Evolutionary conservation across 129 eudicot genomes (phyloP), one percentile per base, ranked within the genome.

Genomic region (Tagetes patula): DNA sequence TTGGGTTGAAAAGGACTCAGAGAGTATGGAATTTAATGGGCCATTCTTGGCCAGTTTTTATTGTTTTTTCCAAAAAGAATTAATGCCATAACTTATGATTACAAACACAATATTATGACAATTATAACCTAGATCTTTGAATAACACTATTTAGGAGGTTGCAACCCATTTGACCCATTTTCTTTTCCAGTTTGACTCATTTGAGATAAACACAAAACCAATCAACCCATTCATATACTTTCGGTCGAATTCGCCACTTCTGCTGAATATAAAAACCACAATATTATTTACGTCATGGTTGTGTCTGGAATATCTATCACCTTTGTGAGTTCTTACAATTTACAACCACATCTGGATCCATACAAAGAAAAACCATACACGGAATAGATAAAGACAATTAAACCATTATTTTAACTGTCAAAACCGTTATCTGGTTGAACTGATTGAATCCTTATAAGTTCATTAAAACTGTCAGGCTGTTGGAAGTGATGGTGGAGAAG

Each of bases 401-500:
- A 74, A 50, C 42, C 31, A 33, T 38, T 65, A 11, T 65, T 34
- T 11, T 13, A 65, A 39, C 46, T 20, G 37, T n/a, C 43, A 52
- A 76, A 56, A 40, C 11, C 8, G 34, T 11, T 66, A 40, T 48
- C 52, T 30, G 11, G 30, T 30, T 67, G 27, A 68, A 61, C 40
- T 3, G 58, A 41, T 6, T 60, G 36, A 58, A 66, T 6, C 13
- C 33, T 68, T 30, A 20, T 20, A 1, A 45, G 36, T 41, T 54
- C 27, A 43, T 55, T 33, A 11, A 66, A 65, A 14, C 32, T 81
- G 77, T 30, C 50, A 81, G 84, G 84, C 68, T 75, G 84, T 81
- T 6, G 84, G 81, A 63, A 81, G 84, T 70, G 84, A 80, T 75
- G 84, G 75, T 3, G 84, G 84, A 37, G 84, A 81, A 46, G 83